Evolutionary conservation across 2,329 filamentous ascomycete genomes (phyloP).

Genomic region (Apiospora koreana): DNA sequence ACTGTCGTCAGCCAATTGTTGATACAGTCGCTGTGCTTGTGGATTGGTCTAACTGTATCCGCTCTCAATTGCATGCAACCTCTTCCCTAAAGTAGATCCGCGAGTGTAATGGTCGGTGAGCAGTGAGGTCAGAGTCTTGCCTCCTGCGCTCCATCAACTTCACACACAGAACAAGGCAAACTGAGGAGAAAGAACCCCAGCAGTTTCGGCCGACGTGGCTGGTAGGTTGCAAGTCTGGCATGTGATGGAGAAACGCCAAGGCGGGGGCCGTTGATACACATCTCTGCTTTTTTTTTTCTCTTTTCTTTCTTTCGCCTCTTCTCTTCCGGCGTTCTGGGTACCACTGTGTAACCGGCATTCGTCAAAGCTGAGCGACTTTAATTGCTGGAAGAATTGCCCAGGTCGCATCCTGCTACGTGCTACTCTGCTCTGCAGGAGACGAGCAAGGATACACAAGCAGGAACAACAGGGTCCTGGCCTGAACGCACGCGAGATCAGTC

Average conservation of each 20-base stretch:
- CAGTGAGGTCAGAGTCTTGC: not conserved
- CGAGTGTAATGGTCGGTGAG: not conserved
- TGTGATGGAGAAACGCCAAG: constrained; percentile 6
- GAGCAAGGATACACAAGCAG: not conserved
- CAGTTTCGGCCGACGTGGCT: constrained; percentile 6
- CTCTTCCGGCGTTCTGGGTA: not conserved
- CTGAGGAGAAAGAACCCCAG: not conserved
- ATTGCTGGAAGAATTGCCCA: constrained; percentile 4
- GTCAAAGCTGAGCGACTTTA: not conserved
- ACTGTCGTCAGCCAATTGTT: not conserved
- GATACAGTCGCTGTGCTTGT: not conserved
- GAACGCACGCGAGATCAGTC: not conserved
- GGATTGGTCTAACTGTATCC: not conserved
- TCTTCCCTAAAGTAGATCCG: not conserved
- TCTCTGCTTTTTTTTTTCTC: not conserved
- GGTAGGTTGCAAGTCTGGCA: constrained; percentile 4
- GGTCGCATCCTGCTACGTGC: not conserved
- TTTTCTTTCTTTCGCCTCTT: not conserved
- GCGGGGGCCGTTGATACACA: not conserved
- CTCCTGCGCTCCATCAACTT: not conserved
- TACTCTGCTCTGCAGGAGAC: not conserved
- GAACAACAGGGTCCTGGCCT: not conserved
- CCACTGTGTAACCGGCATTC: not conserved
- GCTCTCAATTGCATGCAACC: not conserved
- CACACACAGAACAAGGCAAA: not conserved